Evolutionary conservation across 495 filamentous ascomycete genomes (phyloP).

Genomic region (Staphylotrichum tortipilum): DNA sequence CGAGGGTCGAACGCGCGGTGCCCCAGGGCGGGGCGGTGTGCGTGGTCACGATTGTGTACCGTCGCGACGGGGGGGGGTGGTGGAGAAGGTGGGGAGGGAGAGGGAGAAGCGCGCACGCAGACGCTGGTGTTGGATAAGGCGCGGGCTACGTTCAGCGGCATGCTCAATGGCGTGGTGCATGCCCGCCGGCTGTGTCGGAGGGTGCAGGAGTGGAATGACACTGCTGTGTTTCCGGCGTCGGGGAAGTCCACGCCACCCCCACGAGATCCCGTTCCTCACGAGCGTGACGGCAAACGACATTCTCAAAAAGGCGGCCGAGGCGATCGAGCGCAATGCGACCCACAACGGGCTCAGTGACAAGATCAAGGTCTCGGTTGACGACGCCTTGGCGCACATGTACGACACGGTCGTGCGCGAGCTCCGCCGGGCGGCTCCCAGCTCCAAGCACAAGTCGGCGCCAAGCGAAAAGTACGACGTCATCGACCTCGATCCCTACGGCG

Average conservation of each 20-base stretch:
- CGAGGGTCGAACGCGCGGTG: conserved; percentile 4
- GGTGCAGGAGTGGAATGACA: conserved; percentile 20
- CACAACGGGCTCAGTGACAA: conserved; percentile 67
- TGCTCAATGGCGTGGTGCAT: conserved; percentile 26
- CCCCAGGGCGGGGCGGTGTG: background rate
- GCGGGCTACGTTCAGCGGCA: conserved; percentile 1
- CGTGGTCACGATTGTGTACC: conserved; percentile 5
- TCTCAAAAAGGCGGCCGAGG: conserved; percentile 62
- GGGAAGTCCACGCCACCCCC: conserved; percentile 88
- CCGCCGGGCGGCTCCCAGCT: conserved; percentile 19
- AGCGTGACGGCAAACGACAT: conserved; percentile 85
- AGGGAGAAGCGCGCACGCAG: background rate
- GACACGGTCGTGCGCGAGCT: conserved; percentile 39
- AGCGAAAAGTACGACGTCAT: conserved; percentile 74
- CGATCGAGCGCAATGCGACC: conserved; percentile 73
- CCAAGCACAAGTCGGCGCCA: conserved; percentile 18
- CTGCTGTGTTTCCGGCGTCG: no score
- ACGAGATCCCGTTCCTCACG: conserved; percentile 77
- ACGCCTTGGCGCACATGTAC: conserved; percentile 91
- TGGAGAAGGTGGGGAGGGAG: no score
- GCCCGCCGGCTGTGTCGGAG: conserved; percentile 26
- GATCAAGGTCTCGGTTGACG: conserved; percentile 62
- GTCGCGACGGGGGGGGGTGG: background rate
- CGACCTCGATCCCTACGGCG: conserved; percentile 93
- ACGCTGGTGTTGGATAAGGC: conserved; percentile 15